phyloP scores from a whole-genome alignment of 1,284 basidiomycete genomes.

The Rhodotorula glutinis region DNA sequence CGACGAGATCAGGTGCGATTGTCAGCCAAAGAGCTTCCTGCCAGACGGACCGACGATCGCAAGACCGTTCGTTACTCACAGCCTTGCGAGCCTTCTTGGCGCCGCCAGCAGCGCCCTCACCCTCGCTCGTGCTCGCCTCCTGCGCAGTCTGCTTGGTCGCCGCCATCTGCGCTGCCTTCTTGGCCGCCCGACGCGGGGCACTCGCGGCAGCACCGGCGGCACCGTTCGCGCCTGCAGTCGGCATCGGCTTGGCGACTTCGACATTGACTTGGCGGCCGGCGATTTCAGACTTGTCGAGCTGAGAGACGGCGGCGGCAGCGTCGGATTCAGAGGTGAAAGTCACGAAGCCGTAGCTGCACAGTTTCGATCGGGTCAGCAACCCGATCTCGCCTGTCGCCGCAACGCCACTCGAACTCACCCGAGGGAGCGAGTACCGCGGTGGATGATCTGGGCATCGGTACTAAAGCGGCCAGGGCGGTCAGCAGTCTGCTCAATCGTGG shows the following conservation, averaged over 20 bases:
- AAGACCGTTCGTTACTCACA: background rate
- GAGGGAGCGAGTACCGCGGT: slow-evolving; percentile 72
- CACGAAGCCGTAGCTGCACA: slow-evolving; percentile 70
- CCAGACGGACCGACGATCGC: background rate
- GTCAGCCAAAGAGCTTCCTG: background rate
- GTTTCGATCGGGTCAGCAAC: background rate
- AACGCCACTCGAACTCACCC: slow-evolving; percentile 54
- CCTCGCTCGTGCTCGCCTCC: slow-evolving; percentile 49
- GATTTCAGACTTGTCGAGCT: slow-evolving; percentile 80
- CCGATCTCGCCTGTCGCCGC: background rate
- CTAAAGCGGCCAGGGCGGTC: slow-evolving; percentile 49
- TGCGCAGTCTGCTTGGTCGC: slow-evolving; percentile 22
- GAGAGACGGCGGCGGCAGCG: slow-evolving; percentile 78
- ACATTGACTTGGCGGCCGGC: slow-evolving; percentile 81
- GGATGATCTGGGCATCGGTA: slow-evolving; percentile 71
- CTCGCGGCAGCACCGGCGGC: slow-evolving; percentile 25
- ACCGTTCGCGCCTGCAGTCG: slow-evolving; percentile 54
- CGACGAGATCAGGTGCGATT: background rate
- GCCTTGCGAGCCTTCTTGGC: slow-evolving; percentile 27
- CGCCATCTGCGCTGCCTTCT: slow-evolving; percentile 27
- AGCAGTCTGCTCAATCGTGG: background rate
- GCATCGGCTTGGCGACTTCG: slow-evolving; percentile 82
- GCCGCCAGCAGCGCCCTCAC: slow-evolving; percentile 57
- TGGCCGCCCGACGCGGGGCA: slow-evolving; percentile 29
- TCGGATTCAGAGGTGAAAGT: slow-evolving; percentile 73